Evolutionary conservation across 148 eudicot genomes (phyloP).

Genomic region (Camellia granthamiana): DNA sequence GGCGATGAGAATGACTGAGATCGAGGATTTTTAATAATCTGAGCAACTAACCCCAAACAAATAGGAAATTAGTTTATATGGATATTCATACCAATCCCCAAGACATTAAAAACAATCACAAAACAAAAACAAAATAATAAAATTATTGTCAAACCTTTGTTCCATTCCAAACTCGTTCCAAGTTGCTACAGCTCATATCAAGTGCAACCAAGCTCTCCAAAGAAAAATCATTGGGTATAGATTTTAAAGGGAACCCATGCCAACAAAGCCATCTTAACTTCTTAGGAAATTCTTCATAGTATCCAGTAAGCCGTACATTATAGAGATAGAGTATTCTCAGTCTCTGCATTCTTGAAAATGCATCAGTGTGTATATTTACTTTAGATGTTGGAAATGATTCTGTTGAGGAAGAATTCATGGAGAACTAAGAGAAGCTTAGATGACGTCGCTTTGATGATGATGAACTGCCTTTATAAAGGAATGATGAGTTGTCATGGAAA

Average conservation of each 20-base stretch:
- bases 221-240: neutral
- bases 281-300: slow-evolving; percentile 5
- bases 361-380: neutral
- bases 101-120: no score
- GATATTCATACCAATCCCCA: no score
- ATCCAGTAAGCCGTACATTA: neutral
- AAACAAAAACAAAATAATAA: no score
- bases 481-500: no score
- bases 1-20: slow-evolving; percentile 2
- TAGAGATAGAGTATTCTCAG: slow-evolving; percentile 9
- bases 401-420: no score
- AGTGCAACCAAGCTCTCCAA: slow-evolving; percentile 13
- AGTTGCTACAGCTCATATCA: neutral
- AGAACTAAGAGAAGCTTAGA: no score
- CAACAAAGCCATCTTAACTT: slow-evolving; percentile 10
- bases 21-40: neutral
- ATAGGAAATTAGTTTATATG: no score
- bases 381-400: neutral
- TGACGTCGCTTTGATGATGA: no score
- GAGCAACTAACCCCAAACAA: neutral
- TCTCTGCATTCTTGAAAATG: slow-evolving; percentile 7
- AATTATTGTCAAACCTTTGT: neutral
- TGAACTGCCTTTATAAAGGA: no score
- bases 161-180: slow-evolving; percentile 6
- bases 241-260: slow-evolving; percentile 7